These are phyloP conservation scores for Emmonsia crescens DNA, from an alignment of 2,329 filamentous ascomycete species.

Conservation along the genomic window DNA sequence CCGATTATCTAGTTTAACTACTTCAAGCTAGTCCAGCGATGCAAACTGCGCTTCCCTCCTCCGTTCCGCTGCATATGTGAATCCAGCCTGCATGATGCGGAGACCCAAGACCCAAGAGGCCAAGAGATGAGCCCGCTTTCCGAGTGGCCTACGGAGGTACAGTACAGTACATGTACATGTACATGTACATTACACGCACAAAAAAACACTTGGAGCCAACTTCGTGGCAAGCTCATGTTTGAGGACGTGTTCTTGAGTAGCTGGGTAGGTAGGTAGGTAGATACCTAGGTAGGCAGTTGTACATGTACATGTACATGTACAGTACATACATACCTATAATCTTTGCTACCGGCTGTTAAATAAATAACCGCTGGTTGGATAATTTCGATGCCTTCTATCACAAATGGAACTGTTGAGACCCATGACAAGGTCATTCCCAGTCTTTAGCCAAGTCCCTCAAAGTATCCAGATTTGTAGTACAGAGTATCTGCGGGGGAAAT, in stretches of 20 bases:
- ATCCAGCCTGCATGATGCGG: not conserved
- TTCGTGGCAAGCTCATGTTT: constrained; percentile 6
- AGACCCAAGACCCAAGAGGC: not conserved
- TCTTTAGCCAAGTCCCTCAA: not conserved
- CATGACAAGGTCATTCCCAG: too few relatives aligned
- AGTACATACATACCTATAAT: too few relatives aligned
- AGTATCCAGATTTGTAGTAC: not conserved
- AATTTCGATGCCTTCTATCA: not conserved
- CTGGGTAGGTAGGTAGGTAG: not conserved
- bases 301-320: too few relatives aligned
- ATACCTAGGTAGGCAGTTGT: not conserved
- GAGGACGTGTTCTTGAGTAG: not conserved
- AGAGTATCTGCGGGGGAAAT: not conserved
- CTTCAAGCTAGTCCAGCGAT: not conserved
- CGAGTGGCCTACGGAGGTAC: not conserved
- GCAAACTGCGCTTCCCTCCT: not conserved
- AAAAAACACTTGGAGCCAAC: not conserved
- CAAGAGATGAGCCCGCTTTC: not conserved
- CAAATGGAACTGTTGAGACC: too few relatives aligned
- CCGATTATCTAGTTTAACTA: not conserved
- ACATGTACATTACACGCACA: too few relatives aligned
- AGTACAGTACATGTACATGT: too few relatives aligned
- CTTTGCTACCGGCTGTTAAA: not conserved
- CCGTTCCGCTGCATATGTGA: not conserved
- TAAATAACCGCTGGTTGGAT: not conserved